Conservation (phyloP, 208 protist genomes). For the Endotrypanum monterogeii region DNA sequence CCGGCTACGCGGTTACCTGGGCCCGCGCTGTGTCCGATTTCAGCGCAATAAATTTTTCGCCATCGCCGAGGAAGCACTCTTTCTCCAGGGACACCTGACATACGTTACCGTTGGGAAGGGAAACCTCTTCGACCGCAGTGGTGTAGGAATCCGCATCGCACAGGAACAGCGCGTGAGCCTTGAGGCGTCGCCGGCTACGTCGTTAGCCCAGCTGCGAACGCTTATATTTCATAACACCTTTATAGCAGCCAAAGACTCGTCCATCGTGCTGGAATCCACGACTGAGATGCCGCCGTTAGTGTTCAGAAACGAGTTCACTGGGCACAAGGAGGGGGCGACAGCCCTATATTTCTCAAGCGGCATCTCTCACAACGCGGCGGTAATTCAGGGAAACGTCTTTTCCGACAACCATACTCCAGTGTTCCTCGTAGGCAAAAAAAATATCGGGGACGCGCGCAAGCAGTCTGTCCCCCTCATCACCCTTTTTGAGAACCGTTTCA, state of each 20-base stretch:
- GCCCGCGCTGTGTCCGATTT: conserved; percentile 45
- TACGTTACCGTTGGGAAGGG: conserved; percentile 59
- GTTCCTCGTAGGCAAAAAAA: conserved; percentile 37
- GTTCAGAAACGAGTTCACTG: conserved; percentile 64
- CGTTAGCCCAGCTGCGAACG: conserved; percentile 21
- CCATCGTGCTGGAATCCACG: conserved; percentile 41
- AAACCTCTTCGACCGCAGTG: conserved; percentile 76
- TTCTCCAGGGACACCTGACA: conserved; percentile 72
- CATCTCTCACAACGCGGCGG: conserved; percentile 9
- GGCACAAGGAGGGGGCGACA: conserved; percentile 36
- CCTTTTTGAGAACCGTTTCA: conserved; percentile 65
- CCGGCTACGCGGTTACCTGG: conserved; percentile 56
- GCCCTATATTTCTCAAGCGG: conserved; percentile 52
- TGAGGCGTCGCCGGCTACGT: not conserved
- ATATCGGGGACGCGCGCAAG: conserved; percentile 10
- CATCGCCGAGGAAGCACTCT: conserved; percentile 48
- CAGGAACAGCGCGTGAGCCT: conserved; percentile 33
- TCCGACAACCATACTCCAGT: conserved; percentile 58
- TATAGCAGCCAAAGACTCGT: conserved; percentile 29
- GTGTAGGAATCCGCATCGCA: conserved; percentile 29
- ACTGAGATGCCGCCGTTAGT: conserved; percentile 37
- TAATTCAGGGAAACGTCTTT: conserved; percentile 65
- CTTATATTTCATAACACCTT: conserved; percentile 76
- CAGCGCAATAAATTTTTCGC: conserved; percentile 62
- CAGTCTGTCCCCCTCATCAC: conserved; percentile 9